Conservation (phyloP, 2,329 filamentous ascomycete species). For the Cytospora paraplurivora region DNA sequence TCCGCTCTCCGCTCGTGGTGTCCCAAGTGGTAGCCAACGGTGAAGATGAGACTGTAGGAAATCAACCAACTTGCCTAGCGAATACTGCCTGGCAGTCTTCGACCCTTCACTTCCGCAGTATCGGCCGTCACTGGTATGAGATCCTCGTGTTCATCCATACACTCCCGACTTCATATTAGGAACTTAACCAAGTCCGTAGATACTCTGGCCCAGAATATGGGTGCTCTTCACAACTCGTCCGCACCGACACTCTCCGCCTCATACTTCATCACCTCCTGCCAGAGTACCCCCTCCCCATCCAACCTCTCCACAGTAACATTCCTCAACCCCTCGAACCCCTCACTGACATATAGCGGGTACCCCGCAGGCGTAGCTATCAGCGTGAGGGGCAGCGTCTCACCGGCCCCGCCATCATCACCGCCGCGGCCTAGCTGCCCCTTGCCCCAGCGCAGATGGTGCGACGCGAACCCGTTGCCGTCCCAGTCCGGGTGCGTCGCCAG, state of each 20-base stretch:
- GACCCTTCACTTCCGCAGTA: not conserved
- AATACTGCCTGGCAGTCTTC: not conserved
- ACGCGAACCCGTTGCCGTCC: slow-evolving; percentile 26
- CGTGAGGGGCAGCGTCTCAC: slow-evolving; percentile 15
- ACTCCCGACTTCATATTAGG: not conserved
- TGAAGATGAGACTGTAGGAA: slow-evolving; percentile 42
- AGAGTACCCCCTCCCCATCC: slow-evolving; percentile 16
- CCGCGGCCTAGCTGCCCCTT: slow-evolving; percentile 11
- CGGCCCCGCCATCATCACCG: not conserved
- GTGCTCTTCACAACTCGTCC: not conserved
- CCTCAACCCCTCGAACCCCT: slow-evolving; percentile 18
- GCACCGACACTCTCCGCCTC: not conserved
- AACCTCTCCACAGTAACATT: slow-evolving; percentile 21
- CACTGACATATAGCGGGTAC: slow-evolving; percentile 20
- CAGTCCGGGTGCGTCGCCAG: slow-evolving; percentile 26
- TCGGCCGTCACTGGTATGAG: not conserved
- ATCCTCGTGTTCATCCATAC: not conserved
- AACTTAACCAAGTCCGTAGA: not conserved
- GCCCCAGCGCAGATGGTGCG: slow-evolving; percentile 21
- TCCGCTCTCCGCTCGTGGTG: not conserved
- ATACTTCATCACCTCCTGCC: slow-evolving; percentile 23
- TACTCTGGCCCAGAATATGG: not conserved
- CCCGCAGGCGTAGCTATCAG: slow-evolving; percentile 25
- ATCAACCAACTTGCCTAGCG: not conserved
- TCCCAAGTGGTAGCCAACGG: slow-evolving; percentile 37